Evolutionary conservation across 208 protist genomes (phyloP).

Genomic region (Wallacemonas sp.): DNA sequence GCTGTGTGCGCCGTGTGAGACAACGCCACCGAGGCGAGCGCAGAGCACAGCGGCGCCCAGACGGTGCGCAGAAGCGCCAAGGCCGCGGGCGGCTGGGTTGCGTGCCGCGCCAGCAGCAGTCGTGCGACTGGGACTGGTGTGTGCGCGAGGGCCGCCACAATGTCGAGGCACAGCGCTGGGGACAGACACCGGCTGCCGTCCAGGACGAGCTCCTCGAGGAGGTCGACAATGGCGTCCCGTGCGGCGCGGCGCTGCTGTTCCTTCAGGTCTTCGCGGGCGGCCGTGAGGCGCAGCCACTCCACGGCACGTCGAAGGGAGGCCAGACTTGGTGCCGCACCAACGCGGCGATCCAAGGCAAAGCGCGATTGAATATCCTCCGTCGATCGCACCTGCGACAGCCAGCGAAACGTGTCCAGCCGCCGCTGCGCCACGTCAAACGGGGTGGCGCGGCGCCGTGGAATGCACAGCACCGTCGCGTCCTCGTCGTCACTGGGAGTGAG

Average conservation of each 20-base stretch:
- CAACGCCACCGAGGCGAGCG: conserved; percentile 26
- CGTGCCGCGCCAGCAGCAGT: conserved; percentile 16
- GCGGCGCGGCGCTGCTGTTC: background rate
- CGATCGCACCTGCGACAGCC: conserved; percentile 44
- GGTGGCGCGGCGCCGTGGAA: conserved; percentile 12
- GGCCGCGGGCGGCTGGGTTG: conserved; percentile 15
- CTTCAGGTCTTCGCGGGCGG: conserved; percentile 25
- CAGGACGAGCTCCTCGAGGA: conserved; percentile 52
- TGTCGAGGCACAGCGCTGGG: conserved; percentile 19
- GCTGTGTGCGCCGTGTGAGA: conserved; percentile 32
- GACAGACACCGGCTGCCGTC: conserved; percentile 20
- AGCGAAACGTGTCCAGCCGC: conserved; percentile 63
- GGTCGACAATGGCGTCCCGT: conserved; percentile 35
- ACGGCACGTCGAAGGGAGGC: conserved; percentile 55
- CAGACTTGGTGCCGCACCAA: conserved; percentile 53
- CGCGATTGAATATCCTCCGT: conserved; percentile 58
- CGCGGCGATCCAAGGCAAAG: conserved; percentile 63
- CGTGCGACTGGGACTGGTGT: conserved; percentile 28
- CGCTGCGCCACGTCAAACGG: conserved; percentile 59
- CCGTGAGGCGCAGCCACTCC: conserved; percentile 24
- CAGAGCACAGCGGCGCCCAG: conserved; percentile 30
- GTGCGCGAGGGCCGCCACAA: conserved; percentile 30
- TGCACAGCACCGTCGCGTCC: background rate
- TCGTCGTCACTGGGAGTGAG: background rate
- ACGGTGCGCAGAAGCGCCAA: conserved; percentile 25